A percentile compares a stretch with the other conserved stretches of the same genome.
Conservation (phyloP, 1,284 basidiomycete genomes). For the Apiotrichum brassicae region DNA sequence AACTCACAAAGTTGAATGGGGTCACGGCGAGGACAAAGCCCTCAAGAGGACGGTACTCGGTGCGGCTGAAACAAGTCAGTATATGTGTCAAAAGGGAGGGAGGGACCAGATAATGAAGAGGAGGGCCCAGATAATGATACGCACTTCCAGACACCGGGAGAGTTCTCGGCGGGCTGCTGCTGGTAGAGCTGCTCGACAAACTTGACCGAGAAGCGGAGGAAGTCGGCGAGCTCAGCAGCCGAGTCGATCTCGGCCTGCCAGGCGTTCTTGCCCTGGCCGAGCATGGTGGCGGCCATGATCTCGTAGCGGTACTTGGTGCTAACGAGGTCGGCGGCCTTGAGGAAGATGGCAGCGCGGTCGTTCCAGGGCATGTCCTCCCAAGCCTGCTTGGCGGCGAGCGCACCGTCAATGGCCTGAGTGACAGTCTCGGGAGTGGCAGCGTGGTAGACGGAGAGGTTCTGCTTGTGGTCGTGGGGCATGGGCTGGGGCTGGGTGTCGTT, state of each 20-base stretch:
- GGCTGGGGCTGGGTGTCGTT: constrained; percentile 71
- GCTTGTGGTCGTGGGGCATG: constrained; percentile 76
- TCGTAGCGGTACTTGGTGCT: constrained; percentile 91
- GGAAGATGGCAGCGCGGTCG: constrained; percentile 94
- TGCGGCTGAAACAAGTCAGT: constrained; percentile 55
- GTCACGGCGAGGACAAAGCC: constrained; percentile 96
- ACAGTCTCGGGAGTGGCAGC: constrained; percentile 76
- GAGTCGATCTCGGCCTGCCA: constrained; percentile 99
- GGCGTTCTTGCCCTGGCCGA: constrained; percentile 97
- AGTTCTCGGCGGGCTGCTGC: constrained; percentile 82
- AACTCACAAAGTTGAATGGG: constrained; percentile 78
- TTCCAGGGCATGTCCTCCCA: constrained; percentile 96
- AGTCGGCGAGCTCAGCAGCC: constrained; percentile 91
- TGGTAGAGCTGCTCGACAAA: constrained; percentile 92
- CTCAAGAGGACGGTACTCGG: constrained; percentile 92
- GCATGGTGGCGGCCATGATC: constrained; percentile 92
- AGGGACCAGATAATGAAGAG: too few species aligned
- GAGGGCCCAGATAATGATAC: too few species aligned
- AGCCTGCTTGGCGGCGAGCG: constrained; percentile 72
- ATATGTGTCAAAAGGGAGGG: too few species aligned
- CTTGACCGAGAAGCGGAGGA: constrained; percentile 94
- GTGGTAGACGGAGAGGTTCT: constrained; percentile 77
- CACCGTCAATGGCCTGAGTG: constrained; percentile 74
- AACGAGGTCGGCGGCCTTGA: constrained; percentile 92
- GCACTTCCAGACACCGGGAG: constrained; percentile 79